These are phyloP conservation scores for Plantago lanceolata DNA, from an alignment of 305 asterid genomes.

Conservation along the genomic window DNA sequence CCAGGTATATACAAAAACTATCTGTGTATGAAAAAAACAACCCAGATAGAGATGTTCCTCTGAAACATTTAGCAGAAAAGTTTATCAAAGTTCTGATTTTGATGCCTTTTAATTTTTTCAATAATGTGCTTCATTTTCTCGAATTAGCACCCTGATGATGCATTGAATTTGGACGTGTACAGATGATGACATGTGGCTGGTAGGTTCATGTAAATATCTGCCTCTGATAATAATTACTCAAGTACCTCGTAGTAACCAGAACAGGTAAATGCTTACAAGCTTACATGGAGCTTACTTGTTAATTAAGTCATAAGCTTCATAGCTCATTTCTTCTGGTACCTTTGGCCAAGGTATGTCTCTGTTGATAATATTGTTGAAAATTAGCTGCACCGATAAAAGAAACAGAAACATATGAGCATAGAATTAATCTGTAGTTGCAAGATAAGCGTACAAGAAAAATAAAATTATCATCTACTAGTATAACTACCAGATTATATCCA, in stretches of 20 bases:
- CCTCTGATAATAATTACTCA: conserved; percentile 4
- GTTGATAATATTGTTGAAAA: conserved; percentile 85
- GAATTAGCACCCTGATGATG: not conserved
- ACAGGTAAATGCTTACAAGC: conserved; percentile 8
- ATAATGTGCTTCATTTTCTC: not conserved
- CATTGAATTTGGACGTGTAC: not conserved
- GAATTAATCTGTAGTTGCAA: conserved; percentile 20
- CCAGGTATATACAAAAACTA: not conserved
- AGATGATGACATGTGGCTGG: not conserved
- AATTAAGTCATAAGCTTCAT: conserved; percentile 74
- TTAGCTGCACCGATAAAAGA: conserved; percentile 59
- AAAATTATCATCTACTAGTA: not conserved
- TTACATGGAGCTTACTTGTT: conserved; percentile 59
- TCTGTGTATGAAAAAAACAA: not conserved
- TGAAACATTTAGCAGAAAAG: not conserved
- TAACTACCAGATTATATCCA: too few species aligned
- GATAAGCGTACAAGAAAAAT: not conserved
- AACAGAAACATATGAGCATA: conserved; percentile 29
- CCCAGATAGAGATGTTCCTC: conserved; percentile 10
- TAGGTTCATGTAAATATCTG: not conserved
- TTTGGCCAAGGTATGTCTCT: conserved; percentile 94
- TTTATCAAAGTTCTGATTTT: not conserved
- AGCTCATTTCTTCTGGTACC: conserved; percentile 82
- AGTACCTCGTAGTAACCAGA: conserved; percentile 14
- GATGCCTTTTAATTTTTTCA: not conserved